These are phyloP conservation scores for Penicillium nucicola DNA, from an alignment of 495 filamentous ascomycete genomes.

Conservation along the genomic window DNA sequence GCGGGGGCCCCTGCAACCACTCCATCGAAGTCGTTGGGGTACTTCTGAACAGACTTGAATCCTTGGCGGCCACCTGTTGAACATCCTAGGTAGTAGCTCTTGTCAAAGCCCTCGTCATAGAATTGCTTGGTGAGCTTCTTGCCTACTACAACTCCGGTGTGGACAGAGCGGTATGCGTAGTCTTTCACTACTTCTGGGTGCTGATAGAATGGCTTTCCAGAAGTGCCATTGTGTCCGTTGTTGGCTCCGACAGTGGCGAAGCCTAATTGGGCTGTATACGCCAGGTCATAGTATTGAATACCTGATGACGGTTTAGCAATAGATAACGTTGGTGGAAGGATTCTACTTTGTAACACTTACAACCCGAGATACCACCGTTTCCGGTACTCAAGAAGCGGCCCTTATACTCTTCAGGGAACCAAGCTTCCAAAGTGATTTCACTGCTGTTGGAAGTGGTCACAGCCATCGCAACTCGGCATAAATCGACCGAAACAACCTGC, in stretches of 20 bases:
- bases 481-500: slow-evolving; percentile 43
- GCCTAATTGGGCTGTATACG: slow-evolving; percentile 41
- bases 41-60: slow-evolving; percentile 48
- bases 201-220: slow-evolving; percentile 47
- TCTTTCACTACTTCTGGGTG: slow-evolving; percentile 51
- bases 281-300: slow-evolving; percentile 46
- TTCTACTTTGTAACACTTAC: slow-evolving; percentile 23
- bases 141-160: slow-evolving; percentile 51
- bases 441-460: slow-evolving; percentile 53
- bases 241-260: slow-evolving; percentile 57
- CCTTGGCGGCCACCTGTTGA: slow-evolving; percentile 56
- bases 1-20: slow-evolving; percentile 59
- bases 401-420: slow-evolving; percentile 53
- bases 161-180: slow-evolving; percentile 44
- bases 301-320: slow-evolving; percentile 19
- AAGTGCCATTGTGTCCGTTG: slow-evolving; percentile 55
- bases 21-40: slow-evolving; percentile 60
- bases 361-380: slow-evolving; percentile 55
- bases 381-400: slow-evolving; percentile 54
- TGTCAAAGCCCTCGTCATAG: slow-evolving; percentile 41
- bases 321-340: neutral
- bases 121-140: slow-evolving; percentile 47
- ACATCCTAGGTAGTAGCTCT: slow-evolving; percentile 56
- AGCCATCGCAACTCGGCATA: slow-evolving; percentile 56
- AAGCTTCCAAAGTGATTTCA: slow-evolving; percentile 54